A percentile compares a stretch with the other conserved stretches of the same genome.
Evolutionary conservation across 192 early-diverging fungal genomes (phyloP).

Genomic region (Blastocladiella britannica): DNA sequence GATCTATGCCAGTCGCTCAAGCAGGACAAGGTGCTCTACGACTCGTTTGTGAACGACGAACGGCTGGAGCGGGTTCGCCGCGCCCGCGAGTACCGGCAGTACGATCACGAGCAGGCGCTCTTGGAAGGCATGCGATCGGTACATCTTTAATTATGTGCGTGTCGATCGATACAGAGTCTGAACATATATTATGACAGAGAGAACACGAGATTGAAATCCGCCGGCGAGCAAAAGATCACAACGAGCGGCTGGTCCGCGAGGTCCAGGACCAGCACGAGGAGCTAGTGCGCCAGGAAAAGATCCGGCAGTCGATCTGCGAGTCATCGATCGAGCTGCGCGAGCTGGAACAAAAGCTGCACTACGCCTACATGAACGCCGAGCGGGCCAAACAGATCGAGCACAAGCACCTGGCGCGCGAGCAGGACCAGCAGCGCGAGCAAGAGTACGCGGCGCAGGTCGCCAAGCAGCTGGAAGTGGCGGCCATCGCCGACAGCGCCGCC

Average conservation of each 20-base stretch:
- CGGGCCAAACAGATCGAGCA: constrained; percentile 29
- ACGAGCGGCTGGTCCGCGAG: constrained; percentile 13
- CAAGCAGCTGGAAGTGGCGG: constrained; percentile 6
- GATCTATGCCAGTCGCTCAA: constrained; percentile 22
- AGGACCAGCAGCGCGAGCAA: neutral
- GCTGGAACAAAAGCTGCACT: constrained; percentile 35
- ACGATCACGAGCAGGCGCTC: constrained; percentile 15
- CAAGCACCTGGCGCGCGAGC: constrained; percentile 10
- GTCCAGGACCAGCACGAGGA: constrained; percentile 12
- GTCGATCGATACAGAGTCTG: neutral
- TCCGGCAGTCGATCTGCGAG: constrained; percentile 27
- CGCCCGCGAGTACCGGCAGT: constrained; percentile 10
- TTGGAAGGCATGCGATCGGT: constrained; percentile 16
- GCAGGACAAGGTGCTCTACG: constrained; percentile 16
- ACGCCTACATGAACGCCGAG: constrained; percentile 43
- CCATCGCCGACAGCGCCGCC: constrained; percentile 14
- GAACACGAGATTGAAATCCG: neutral
- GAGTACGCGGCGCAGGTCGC: constrained; percentile 1
- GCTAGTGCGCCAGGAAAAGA: constrained; percentile 23
- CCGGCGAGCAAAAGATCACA: neutral
- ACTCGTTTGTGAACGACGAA: constrained; percentile 16
- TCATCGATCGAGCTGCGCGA: constrained; percentile 31
- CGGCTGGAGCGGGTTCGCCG: constrained; percentile 22
- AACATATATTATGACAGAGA: neutral
- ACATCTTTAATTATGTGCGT: neutral